Evolutionary conservation across 345 rosid species (phyloP), one percentile per base, ranked within the genome.

Genomic region (Noccaea caerulescens): DNA sequence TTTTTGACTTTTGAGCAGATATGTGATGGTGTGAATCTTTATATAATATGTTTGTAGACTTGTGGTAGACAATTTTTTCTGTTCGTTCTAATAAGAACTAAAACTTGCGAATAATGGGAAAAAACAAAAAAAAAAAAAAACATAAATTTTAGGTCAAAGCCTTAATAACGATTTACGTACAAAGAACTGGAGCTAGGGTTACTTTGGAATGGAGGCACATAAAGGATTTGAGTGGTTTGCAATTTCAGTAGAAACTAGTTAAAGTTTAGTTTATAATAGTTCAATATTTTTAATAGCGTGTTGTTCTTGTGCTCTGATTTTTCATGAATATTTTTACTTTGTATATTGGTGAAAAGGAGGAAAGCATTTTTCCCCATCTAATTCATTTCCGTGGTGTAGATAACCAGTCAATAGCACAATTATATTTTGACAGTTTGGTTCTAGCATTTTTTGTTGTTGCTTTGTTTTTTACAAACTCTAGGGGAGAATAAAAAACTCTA

Each of bases 351-450:
- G 7, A 42, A 11, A 38, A 38, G 1, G 42, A 38, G 42, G 12
- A 38, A 38, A 38, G 88, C 7, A 5, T 33, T 4, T 33, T 33
- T 33, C 36, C 23, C 23, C 23, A 51, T 10, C 11, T 51, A 49
- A 30, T 30, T 14, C 18, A 3, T 34, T 7, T 34, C 12, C 8
- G 10, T 14, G 30, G 10, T 36, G 14, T 57, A 57, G 61, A 8
- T 57, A 16, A 56, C 2, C 7, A n/a, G 41, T 55, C 59, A 55
- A 20, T 1, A 27, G 27, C 50, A 14, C 50, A 23, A 8, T 36
- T 36, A 36, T 12, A 43, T 43, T 43, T 43, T 43, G 16, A 43
- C 16, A 43, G 47, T n/a, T 20, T 42, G n/a, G 13, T 11, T 42
- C 13, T 16, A 7, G 25, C 53, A 18, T 18, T 42, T 42, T 27